Conservation (phyloP, 495 filamentous ascomycete genomes). For the Xylaria venustula region DNA sequence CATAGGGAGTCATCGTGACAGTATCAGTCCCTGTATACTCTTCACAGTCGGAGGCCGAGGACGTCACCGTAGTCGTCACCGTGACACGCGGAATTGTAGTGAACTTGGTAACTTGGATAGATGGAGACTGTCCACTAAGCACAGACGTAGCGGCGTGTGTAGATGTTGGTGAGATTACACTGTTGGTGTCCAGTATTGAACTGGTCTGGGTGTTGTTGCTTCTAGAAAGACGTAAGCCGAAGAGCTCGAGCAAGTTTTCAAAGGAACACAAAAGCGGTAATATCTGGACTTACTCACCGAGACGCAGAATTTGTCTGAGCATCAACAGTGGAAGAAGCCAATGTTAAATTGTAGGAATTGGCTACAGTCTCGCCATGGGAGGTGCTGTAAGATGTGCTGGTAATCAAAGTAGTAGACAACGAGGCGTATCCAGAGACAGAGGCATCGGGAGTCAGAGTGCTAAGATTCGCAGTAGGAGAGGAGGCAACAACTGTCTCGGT, state of each 20-base stretch:
- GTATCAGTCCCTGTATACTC: slow-evolving; percentile 11
- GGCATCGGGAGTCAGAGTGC: neutral
- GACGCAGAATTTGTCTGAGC: neutral
- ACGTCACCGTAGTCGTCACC: slow-evolving; percentile 6
- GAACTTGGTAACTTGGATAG: neutral
- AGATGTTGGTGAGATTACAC: neutral
- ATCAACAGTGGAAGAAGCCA: neutral
- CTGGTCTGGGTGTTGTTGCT: neutral
- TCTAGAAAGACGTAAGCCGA: neutral
- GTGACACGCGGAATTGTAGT: neutral
- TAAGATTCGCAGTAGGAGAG: neutral
- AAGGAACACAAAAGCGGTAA: neutral
- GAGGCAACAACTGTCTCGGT: neutral
- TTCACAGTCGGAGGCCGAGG: neutral
- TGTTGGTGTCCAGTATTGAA: neutral
- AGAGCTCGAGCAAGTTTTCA: neutral
- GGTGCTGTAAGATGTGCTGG: neutral
- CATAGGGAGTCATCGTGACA: slow-evolving; percentile 10
- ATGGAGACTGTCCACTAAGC: neutral
- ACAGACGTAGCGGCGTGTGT: slow-evolving; percentile 1
- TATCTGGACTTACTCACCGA: neutral
- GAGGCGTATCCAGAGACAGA: neutral
- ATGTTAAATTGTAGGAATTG: neutral
- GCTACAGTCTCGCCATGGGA: neutral
- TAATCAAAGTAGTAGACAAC: neutral